Percentiles rank a stretch among this genome's conserved stretches.
These are phyloP conservation scores for Scenedesmus sp. DNA, from an alignment of 163 green algal species.

Conservation along the genomic window DNA sequence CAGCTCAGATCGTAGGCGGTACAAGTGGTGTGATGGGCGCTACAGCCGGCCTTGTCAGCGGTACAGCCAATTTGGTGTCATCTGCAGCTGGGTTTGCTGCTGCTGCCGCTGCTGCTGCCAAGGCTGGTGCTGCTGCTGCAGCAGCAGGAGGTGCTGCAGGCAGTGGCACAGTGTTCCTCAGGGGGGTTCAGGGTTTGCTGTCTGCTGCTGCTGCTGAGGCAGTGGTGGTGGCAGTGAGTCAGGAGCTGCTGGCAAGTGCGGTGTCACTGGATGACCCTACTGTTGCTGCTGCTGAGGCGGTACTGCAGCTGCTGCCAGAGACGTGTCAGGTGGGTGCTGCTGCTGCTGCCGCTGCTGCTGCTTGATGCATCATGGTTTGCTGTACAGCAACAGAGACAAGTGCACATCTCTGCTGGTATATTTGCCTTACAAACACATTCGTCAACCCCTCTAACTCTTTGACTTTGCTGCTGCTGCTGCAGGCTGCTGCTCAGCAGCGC, in stretches of 20 bases:
- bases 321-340: conserved; percentile 15
- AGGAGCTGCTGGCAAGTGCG: conserved; percentile 47
- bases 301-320: conserved; percentile 41
- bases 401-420: background rate
- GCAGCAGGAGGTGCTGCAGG: background rate
- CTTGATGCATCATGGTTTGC: background rate
- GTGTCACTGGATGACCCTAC: conserved; percentile 34
- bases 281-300: conserved; percentile 24
- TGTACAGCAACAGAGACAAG: too few species aligned
- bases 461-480: background rate
- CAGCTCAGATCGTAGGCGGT: conserved; percentile 36
- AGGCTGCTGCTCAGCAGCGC: conserved; percentile 38
- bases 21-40: conserved; percentile 31
- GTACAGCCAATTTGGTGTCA: conserved; percentile 32
- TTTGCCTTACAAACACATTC: too few species aligned
- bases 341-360: background rate
- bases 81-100: conserved; percentile 34
- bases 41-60: conserved; percentile 46
- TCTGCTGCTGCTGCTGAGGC: conserved; percentile 21
- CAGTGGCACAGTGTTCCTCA: background rate
- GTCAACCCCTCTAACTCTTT: too few species aligned
- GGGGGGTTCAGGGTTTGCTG: conserved; percentile 13
- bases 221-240: conserved; percentile 31
- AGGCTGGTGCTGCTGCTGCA: conserved; percentile 7
- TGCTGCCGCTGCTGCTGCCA: conserved; percentile 39